Percentiles rank a stretch among this genome's conserved stretches.
phyloP scores from a whole-genome alignment of 768 basidiomycete species.

The Tylopilus vinaceipallidus region DNA sequence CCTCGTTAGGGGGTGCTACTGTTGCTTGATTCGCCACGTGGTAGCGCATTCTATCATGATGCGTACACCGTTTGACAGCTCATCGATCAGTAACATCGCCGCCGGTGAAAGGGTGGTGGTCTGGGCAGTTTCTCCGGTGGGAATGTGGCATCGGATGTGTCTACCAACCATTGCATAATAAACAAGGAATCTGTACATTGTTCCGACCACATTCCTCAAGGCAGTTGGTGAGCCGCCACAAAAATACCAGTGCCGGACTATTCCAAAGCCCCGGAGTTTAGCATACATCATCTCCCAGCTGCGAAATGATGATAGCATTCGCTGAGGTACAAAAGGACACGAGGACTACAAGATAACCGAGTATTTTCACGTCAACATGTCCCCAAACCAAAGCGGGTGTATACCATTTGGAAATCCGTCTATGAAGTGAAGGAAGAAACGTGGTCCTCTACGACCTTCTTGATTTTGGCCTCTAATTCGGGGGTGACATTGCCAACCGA shows the following conservation, averaged over 20 bases:
- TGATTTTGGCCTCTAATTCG: slow-evolving; percentile 91
- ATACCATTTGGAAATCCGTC: slow-evolving; percentile 18
- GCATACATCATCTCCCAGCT: too few species aligned
- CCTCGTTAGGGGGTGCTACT: too few species aligned
- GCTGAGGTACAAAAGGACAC: slow-evolving; percentile 24
- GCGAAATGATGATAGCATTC: slow-evolving; percentile 31
- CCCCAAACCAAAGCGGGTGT: slow-evolving; percentile 15
- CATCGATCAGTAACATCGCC: background rate
- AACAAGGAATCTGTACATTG: too few species aligned
- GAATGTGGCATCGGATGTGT: too few species aligned
- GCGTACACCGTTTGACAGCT: background rate
- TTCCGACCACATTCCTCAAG: too few species aligned
- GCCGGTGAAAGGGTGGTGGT: too few species aligned
- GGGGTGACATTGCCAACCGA: slow-evolving; percentile 78
- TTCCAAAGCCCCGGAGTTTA: too few species aligned
- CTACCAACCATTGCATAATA: background rate
- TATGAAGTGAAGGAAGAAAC: slow-evolving; percentile 76
- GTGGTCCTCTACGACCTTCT: slow-evolving; percentile 91
- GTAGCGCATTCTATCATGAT: background rate
- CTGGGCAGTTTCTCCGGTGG: too few species aligned
- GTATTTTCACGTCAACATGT: slow-evolving; percentile 21
- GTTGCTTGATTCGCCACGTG: background rate
- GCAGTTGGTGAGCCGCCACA: too few species aligned
- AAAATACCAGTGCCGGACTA: too few species aligned
- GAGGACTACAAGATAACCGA: slow-evolving; percentile 17